Evolutionary conservation across 2,329 filamentous ascomycete species (phyloP).

Genomic region (Aspergillus aculeatinus): DNA sequence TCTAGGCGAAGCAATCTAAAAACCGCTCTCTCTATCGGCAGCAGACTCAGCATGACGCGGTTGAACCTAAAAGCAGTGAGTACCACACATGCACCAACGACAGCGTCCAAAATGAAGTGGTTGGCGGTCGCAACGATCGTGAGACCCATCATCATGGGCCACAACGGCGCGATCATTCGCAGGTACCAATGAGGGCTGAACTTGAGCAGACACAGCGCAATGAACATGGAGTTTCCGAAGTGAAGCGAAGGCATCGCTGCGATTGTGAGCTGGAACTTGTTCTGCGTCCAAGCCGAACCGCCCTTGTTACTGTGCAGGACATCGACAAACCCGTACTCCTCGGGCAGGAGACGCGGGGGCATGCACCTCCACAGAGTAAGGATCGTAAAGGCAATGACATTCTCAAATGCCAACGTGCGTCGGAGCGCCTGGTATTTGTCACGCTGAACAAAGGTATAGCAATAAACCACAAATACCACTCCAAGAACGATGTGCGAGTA

Average conservation of each 20-base stretch:
- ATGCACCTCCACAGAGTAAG: slow-evolving; percentile 50
- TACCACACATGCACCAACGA: slow-evolving; percentile 55
- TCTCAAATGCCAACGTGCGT: slow-evolving; percentile 51
- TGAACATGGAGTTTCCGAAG: slow-evolving; percentile 42
- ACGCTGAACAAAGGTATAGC: slow-evolving; percentile 47
- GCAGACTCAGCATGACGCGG: slow-evolving; percentile 21
- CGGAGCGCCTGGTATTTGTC: slow-evolving; percentile 44
- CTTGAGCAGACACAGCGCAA: slow-evolving; percentile 30
- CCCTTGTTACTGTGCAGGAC: slow-evolving; percentile 38
- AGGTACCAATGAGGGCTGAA: slow-evolving; percentile 45
- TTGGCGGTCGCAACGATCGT: slow-evolving; percentile 69
- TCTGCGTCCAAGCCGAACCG: slow-evolving; percentile 44
- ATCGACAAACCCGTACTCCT: slow-evolving; percentile 47
- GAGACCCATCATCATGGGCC: slow-evolving; percentile 46
- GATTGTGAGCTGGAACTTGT: slow-evolving; percentile 49
- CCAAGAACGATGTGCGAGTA: slow-evolving; percentile 50
- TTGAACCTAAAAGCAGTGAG: slow-evolving; percentile 24
- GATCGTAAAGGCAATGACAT: slow-evolving; percentile 50
- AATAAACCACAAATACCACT: slow-evolving; percentile 50
- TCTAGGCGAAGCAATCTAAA: slow-evolving; percentile 23
- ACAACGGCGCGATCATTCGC: slow-evolving; percentile 41
- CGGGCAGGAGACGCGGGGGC: slow-evolving; percentile 51
- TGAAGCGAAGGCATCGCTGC: slow-evolving; percentile 53
- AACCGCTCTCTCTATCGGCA: slow-evolving; percentile 24
- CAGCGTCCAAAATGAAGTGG: slow-evolving; percentile 66